Percentiles rank a stretch among this genome's conserved stretches.
phyloP scores from a whole-genome alignment of 164 flowering plant species.

The Liriodendron chinense region DNA sequence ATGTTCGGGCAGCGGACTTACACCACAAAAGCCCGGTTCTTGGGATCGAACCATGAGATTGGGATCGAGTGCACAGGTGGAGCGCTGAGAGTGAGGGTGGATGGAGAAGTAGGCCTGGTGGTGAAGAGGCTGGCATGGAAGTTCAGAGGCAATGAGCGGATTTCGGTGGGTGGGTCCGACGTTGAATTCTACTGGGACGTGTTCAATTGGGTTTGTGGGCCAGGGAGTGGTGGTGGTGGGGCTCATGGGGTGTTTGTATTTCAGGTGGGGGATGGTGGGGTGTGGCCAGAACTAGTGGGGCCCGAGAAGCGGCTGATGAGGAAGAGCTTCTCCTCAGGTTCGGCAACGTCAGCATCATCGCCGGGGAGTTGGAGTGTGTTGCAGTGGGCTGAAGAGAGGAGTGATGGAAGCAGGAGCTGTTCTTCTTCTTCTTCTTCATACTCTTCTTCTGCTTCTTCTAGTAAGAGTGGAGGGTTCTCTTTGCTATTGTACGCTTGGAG shows the following conservation, averaged over 20 bases:
- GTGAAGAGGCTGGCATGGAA: slow-evolving; percentile 72
- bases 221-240: slow-evolving; percentile 12
- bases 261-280: slow-evolving; percentile 62
- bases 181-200: slow-evolving; percentile 79
- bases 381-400: slow-evolving; percentile 81
- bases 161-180: slow-evolving; percentile 41
- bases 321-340: slow-evolving; percentile 38
- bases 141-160: slow-evolving; percentile 67
- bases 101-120: slow-evolving; percentile 40
- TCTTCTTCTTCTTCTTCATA: slow-evolving; percentile 9
- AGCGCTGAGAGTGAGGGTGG: slow-evolving; percentile 45
- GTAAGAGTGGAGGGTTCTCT: slow-evolving; percentile 53
- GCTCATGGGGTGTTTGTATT: slow-evolving; percentile 64
- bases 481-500: slow-evolving; percentile 70
- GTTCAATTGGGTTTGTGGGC: slow-evolving; percentile 55
- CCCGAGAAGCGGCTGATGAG: slow-evolving; percentile 66
- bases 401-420: slow-evolving; percentile 59
- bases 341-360: slow-evolving; percentile 28
- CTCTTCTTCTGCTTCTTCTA: slow-evolving; percentile 41
- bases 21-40: slow-evolving; percentile 42
- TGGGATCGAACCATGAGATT: slow-evolving; percentile 51
- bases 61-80: slow-evolving; percentile 57
- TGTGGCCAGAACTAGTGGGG: slow-evolving; percentile 69
- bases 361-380: slow-evolving; percentile 60
- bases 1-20: slow-evolving; percentile 56